Percentiles rank a stretch among this genome's conserved stretches.
These are phyloP conservation scores for Magnaporthales sp. DNA, from an alignment of 2,329 filamentous ascomycete species.

Conservation along the genomic window DNA sequence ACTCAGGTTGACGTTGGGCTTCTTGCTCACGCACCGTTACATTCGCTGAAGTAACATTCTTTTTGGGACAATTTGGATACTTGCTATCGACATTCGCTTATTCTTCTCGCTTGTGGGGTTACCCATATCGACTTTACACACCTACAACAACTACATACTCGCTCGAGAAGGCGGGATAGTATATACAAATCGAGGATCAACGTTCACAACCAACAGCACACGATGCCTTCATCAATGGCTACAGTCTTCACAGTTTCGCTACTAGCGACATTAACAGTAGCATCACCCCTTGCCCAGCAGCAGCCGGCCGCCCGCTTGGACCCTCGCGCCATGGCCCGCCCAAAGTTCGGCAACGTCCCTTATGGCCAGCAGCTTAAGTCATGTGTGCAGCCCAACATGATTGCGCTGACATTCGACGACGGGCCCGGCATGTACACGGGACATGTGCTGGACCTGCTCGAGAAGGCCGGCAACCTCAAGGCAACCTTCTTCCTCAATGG, in stretches of 20 bases:
- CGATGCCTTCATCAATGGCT: background rate
- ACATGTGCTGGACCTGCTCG: constrained; percentile 23
- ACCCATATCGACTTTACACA: background rate
- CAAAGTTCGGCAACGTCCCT: constrained; percentile 16
- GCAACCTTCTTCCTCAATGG: constrained; percentile 29
- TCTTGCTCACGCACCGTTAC: background rate
- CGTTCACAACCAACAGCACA: background rate
- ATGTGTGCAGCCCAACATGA: constrained; percentile 17
- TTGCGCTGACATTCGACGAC: constrained; percentile 30
- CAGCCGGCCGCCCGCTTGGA: background rate
- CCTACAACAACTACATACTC: background rate
- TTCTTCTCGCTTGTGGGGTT: background rate
- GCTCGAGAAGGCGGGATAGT: background rate
- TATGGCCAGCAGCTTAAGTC: constrained; percentile 23
- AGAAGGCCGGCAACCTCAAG: constrained; percentile 19
- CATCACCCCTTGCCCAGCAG: background rate
- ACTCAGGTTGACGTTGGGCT: background rate
- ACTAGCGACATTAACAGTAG: background rate
- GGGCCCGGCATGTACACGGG: constrained; percentile 25
- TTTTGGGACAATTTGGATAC: background rate
- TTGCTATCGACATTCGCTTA: background rate
- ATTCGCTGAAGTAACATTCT: background rate
- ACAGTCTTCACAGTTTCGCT: background rate
- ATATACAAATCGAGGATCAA: background rate
- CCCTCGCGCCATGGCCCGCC: constrained; percentile 11